phyloP scores from a whole-genome alignment of 371 early-diverging fungal genomes.

The Mycotypha africana region DNA sequence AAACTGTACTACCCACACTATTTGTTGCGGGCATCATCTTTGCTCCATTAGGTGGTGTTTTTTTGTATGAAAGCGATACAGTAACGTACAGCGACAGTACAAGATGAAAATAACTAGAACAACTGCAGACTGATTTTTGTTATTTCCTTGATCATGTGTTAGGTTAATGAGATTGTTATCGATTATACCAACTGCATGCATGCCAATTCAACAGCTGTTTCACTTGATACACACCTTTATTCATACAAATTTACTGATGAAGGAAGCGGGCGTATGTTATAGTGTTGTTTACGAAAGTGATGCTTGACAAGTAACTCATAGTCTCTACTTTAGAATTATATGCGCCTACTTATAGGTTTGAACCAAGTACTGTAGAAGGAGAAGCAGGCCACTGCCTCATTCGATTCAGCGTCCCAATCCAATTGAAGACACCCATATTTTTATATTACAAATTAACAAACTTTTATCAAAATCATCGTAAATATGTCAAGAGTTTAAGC shows the following conservation, averaged over 20 bases:
- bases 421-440: conserved; percentile 64
- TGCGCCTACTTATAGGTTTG: conserved; percentile 28
- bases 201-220: conserved; percentile 9
- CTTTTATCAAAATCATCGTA: conserved; percentile 93
- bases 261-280: conserved; percentile 29
- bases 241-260: conserved; percentile 39
- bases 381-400: conserved; percentile 55
- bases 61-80: conserved; percentile 55
- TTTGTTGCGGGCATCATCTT: conserved; percentile 80
- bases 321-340: conserved; percentile 23
- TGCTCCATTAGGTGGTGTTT: conserved; percentile 77
- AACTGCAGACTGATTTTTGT: neutral
- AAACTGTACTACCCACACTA: conserved; percentile 82
- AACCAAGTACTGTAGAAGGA: conserved; percentile 20
- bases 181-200: conserved; percentile 79
- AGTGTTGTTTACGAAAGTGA: too few relatives aligned
- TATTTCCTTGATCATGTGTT: neutral
- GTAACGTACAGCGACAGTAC: too few relatives aligned
- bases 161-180: conserved; percentile 70
- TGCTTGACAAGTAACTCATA: too few relatives aligned
- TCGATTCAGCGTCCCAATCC: conserved; percentile 53
- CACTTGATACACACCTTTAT: conserved; percentile 17
- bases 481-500: conserved; percentile 83
- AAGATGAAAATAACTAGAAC: too few relatives aligned
- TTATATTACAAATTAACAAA: conserved; percentile 85